These are phyloP conservation scores for Rhodosporidiobolus sp. DNA, from an alignment of 768 basidiomycete genomes.

Conservation along the genomic window DNA sequence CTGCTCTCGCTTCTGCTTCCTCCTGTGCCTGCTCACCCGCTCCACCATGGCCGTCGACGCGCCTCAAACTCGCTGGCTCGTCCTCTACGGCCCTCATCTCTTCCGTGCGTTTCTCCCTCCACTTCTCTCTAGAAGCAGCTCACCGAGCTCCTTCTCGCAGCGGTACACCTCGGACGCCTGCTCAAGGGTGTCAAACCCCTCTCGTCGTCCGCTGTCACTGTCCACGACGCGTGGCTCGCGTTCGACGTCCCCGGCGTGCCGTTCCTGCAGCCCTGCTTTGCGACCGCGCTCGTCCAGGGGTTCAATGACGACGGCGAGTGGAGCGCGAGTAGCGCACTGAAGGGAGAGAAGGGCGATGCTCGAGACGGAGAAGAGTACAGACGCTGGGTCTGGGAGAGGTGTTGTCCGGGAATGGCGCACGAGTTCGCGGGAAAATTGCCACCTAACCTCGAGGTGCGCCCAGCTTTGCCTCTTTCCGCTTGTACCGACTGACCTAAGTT, in stretches of 20 bases:
- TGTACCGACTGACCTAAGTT: rapidly evolving
- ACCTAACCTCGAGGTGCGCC: conserved; percentile 25
- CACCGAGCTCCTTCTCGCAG: neutral
- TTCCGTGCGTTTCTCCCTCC: conserved; percentile 12
- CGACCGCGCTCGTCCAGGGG: conserved; percentile 15
- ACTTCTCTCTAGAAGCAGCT: neutral
- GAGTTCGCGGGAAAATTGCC: conserved; percentile 18
- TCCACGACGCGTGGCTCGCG: conserved; percentile 13
- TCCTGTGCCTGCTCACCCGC: neutral
- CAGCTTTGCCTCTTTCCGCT: too few relatives aligned
- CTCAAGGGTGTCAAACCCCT: neutral
- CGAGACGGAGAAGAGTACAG: conserved; percentile 15
- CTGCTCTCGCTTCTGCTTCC: neutral
- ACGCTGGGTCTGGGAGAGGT: conserved; percentile 20
- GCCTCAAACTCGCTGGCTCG: neutral
- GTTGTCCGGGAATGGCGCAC: conserved; percentile 11
- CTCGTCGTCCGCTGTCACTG: conserved; percentile 5
- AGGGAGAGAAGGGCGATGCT: neutral
- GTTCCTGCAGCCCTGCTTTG: conserved; percentile 22
- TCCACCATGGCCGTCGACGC: neutral
- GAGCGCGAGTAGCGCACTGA: neutral
- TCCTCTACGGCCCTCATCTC: conserved; percentile 26
- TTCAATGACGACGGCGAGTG: conserved; percentile 13
- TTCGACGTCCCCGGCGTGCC: conserved; percentile 31
- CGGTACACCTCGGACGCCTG: neutral